These are phyloP conservation scores for Auriscalpium vulgare DNA, from an alignment of 768 basidiomycete genomes.

Conservation along the genomic window DNA sequence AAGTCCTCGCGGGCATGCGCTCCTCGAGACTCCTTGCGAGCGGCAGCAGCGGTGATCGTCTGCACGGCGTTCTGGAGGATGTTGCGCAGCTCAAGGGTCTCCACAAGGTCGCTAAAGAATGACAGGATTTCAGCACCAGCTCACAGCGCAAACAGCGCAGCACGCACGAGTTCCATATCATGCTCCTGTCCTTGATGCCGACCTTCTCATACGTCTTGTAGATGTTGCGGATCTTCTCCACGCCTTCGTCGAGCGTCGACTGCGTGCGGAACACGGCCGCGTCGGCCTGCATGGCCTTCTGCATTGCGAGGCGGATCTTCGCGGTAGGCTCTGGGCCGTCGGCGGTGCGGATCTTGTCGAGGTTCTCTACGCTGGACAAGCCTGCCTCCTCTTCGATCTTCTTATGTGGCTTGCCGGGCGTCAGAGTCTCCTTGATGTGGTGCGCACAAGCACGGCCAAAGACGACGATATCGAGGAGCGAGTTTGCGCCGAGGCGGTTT, in stretches of 20 bases:
- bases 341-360: conserved; percentile 83
- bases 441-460: conserved; percentile 99
- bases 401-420: conserved; percentile 88
- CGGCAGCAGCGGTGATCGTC: conserved; percentile 88
- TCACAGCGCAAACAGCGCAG: not conserved
- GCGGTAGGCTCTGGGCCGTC: conserved; percentile 82
- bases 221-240: conserved; percentile 74
- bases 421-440: conserved; percentile 88
- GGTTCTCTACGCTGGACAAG: conserved; percentile 70
- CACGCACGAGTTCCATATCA: conserved; percentile 99
- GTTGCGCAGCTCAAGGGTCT: conserved; percentile 96
- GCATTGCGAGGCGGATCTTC: conserved; percentile 90
- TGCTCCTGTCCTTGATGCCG: conserved; percentile 94
- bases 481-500: conserved; percentile 99
- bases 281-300: conserved; percentile 98
- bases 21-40: conserved; percentile 95
- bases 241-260: conserved; percentile 84
- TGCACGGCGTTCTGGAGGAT: conserved; percentile 92
- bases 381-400: conserved; percentile 82
- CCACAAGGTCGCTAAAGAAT: conserved; percentile 74
- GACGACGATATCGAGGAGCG: conserved; percentile 96
- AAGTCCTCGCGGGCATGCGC: conserved; percentile 98
- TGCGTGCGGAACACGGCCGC: conserved; percentile 98
- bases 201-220: conserved; percentile 87
- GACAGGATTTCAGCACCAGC: not conserved